phyloP scores from a whole-genome alignment of 225 moss, liverwort and hornwort species.

The Neckera pumila region DNA sequence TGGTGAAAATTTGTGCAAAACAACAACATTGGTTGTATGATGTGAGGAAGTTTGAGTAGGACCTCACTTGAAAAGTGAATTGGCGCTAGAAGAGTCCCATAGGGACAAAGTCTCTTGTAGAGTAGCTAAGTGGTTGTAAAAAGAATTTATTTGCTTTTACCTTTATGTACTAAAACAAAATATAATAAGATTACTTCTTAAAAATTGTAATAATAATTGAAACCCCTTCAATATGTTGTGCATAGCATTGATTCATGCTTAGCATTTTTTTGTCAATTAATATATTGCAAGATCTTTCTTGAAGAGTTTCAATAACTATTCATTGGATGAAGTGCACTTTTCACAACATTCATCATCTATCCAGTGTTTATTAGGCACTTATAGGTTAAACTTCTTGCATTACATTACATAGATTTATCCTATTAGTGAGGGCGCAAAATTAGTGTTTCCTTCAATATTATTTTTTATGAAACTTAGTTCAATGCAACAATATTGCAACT shows the following conservation, averaged over 20 bases:
- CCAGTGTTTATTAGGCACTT: fast-evolving
- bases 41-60: not conserved
- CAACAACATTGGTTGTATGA: not conserved
- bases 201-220: not conserved
- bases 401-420: not conserved
- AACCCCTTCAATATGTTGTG: not conserved
- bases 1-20: not conserved
- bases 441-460: too few relatives aligned
- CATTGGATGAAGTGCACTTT: not conserved
- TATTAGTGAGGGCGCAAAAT: fast-evolving
- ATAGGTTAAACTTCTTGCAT: not conserved
- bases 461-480: not conserved
- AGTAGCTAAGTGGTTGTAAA: not conserved
- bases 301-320: fast-evolving
- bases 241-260: not conserved
- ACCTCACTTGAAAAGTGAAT: not conserved
- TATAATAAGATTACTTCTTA: not conserved
- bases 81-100: fast-evolving
- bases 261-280: not conserved
- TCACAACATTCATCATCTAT: not conserved
- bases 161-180: not conserved
- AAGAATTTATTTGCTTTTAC: not conserved
- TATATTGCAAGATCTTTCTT: too few relatives aligned
- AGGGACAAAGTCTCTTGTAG: not conserved
- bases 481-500: not conserved